phyloP scores from a whole-genome alignment of 805 yeast species.

The Crinitomyces ghanaensis region DNA sequence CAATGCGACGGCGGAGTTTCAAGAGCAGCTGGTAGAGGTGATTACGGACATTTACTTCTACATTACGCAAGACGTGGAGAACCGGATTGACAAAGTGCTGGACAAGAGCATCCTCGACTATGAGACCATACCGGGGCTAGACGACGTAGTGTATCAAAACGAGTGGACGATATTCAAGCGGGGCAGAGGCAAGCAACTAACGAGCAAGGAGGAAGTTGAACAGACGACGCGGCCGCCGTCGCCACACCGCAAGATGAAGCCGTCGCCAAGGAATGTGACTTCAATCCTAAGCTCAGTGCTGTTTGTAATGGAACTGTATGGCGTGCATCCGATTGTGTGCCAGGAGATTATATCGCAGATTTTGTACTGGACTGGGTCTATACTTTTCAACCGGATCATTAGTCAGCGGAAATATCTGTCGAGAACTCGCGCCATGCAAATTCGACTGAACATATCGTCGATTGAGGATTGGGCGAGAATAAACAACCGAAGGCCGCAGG shows the following conservation, averaged over 20 bases:
- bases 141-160: constrained; percentile 63
- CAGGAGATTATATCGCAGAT: constrained; percentile 71
- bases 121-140: constrained; percentile 72
- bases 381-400: constrained; percentile 62
- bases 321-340: constrained; percentile 65
- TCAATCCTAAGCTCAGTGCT: constrained; percentile 83
- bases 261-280: constrained; percentile 77
- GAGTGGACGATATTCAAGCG: constrained; percentile 49
- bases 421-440: constrained; percentile 79
- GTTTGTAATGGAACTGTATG: constrained; percentile 72
- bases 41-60: constrained; percentile 24
- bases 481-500: constrained; percentile 41
- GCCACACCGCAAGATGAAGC: constrained; percentile 64
- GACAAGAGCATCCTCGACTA: constrained; percentile 42
- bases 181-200: constrained; percentile 36
- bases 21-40: constrained; percentile 21
- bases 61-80: constrained; percentile 27
- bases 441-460: constrained; percentile 72
- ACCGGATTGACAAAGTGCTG: constrained; percentile 24
- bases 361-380: constrained; percentile 63
- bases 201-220: constrained; percentile 61
- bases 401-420: constrained; percentile 59
- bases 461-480: constrained; percentile 89
- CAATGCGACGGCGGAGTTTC: constrained; percentile 21
- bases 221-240: constrained; percentile 79